Evolutionary conservation across 2,329 filamentous ascomycete species (phyloP).

Genomic region (Curvularia verruculosa): DNA sequence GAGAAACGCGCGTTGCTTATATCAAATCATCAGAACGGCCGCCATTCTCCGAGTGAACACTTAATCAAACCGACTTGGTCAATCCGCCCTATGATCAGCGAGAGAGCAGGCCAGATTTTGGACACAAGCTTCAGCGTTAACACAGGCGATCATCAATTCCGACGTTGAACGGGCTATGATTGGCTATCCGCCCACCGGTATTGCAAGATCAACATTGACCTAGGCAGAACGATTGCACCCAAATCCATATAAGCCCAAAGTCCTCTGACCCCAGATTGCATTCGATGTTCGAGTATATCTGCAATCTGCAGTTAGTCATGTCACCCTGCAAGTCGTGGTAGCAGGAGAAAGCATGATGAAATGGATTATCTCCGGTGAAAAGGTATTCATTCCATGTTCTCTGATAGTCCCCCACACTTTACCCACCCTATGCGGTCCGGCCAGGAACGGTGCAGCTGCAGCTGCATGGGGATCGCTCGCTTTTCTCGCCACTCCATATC

Average conservation of each 20-base stretch:
- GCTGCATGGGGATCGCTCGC: conserved; percentile 11
- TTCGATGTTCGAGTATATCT: neutral
- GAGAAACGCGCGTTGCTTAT: conserved; percentile 19
- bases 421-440: conserved; percentile 9
- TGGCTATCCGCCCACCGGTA: neutral
- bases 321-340: neutral
- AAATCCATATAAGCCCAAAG: neutral
- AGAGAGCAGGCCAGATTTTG: neutral
- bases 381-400: neutral
- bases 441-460: conserved; percentile 21
- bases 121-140: neutral
- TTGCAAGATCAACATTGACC: neutral
- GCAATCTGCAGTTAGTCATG: neutral
- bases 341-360: conserved; percentile 6
- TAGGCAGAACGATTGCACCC: neutral
- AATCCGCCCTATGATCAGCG: neutral
- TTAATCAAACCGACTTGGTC: neutral
- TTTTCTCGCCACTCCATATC: conserved; percentile 13
- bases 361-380: conserved; percentile 28
- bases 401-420: conserved; percentile 23
- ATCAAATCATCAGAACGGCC: neutral
- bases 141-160: neutral
- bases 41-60: neutral
- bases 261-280: neutral
- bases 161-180: neutral